These are phyloP conservation scores for Pyracantha coccinea DNA, from an alignment of 331 rosid genomes.

Conservation along the genomic window DNA sequence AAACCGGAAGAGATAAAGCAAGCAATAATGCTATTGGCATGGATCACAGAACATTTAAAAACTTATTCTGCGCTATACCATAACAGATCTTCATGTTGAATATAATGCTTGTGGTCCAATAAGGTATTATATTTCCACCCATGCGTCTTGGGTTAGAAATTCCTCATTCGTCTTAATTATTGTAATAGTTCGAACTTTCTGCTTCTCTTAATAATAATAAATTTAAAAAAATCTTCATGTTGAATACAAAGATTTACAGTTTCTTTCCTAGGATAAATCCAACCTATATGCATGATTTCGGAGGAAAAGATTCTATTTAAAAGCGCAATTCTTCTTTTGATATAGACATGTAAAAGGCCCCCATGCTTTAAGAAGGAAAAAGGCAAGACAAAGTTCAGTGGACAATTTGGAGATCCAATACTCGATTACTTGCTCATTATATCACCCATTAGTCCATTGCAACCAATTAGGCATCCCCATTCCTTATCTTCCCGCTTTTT, in stretches of 20 bases:
- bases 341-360: not conserved
- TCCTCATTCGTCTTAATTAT: too few species aligned
- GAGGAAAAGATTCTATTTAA: not conserved
- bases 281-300: not conserved
- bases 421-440: too few species aligned
- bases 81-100: not conserved
- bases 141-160: too few species aligned
- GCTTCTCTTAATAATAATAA: too few species aligned
- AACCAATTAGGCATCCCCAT: not conserved
- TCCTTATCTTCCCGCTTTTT: not conserved
- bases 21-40: not conserved
- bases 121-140: too few species aligned
- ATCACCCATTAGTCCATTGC: not conserved
- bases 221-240: too few species aligned
- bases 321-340: not conserved
- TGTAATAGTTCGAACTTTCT: too few species aligned
- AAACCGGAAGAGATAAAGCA: not conserved
- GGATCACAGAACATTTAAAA: not conserved
- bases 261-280: not conserved
- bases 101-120: too few species aligned
- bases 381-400: constrained; percentile 7
- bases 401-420: constrained; percentile 10
- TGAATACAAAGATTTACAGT: not conserved
- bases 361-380: not conserved
- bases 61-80: not conserved